Evolutionary conservation across 768 basidiomycete genomes (phyloP).

Genomic region (Lentinula raphanica): DNA sequence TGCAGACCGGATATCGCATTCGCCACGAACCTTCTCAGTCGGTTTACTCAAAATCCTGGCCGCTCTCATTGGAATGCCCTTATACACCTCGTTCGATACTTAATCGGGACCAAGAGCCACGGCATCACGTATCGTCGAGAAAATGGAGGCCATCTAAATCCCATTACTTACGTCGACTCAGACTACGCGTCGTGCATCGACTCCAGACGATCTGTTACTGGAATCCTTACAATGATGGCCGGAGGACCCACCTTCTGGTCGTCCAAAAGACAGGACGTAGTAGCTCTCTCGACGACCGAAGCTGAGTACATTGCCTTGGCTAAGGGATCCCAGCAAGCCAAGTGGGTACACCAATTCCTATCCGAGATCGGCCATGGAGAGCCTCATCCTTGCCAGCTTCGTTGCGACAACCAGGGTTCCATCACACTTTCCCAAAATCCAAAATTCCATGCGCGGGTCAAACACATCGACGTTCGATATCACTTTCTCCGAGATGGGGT

Average conservation of each 20-base stretch:
- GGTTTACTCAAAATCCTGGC: conserved; percentile 3
- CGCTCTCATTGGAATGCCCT: neutral
- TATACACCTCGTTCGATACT: neutral
- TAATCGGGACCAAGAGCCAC: neutral
- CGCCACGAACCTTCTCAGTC: neutral
- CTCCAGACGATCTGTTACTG: neutral
- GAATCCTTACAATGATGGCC: neutral
- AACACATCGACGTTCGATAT: conserved; percentile 31
- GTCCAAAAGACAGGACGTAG: neutral
- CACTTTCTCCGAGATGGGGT: conserved; percentile 27
- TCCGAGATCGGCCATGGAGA: neutral
- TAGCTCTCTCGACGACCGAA: neutral
- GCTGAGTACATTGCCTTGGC: neutral
- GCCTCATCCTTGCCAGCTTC: neutral
- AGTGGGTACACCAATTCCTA: neutral
- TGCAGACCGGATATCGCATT: conserved; percentile 1
- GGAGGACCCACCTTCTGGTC: conserved; percentile 1
- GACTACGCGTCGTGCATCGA: neutral
- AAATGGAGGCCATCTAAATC: neutral
- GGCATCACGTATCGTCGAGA: conserved; percentile 8
- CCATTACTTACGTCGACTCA: neutral
- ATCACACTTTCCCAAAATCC: conserved; percentile 20
- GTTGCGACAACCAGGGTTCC: conserved; percentile 1
- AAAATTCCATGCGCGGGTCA: conserved; percentile 22
- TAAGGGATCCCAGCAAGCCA: neutral